Evolutionary conservation across 139 green algal species (phyloP).

Genomic region (Spirogloea muscicola): DNA sequence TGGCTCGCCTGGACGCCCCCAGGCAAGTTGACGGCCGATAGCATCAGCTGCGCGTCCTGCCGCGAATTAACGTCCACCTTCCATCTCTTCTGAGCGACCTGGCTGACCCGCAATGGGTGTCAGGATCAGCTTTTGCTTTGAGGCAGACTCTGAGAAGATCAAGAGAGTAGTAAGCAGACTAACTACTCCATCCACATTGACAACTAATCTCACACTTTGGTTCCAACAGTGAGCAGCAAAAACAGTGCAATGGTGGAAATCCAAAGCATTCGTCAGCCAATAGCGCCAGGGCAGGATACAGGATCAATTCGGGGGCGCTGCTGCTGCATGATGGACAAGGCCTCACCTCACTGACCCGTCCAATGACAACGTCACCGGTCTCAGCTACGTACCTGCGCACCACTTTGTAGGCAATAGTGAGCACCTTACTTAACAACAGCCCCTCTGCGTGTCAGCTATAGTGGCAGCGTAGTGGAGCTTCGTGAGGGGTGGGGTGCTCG

Average conservation of each 20-base stretch:
- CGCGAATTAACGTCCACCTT: slow-evolving; percentile 66
- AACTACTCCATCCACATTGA: neutral
- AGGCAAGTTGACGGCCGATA: slow-evolving; percentile 82
- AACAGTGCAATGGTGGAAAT: neutral
- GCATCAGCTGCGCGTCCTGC: slow-evolving; percentile 67
- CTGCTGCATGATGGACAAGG: neutral
- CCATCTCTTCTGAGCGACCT: slow-evolving; percentile 75
- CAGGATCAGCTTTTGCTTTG: neutral
- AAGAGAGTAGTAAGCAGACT: neutral
- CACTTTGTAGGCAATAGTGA: too few species aligned
- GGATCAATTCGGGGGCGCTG: neutral
- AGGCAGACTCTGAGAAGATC: neutral
- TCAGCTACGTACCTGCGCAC: slow-evolving; percentile 21
- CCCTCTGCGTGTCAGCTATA: too few species aligned
- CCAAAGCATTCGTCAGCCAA: neutral
- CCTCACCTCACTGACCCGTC: slow-evolving; percentile 10
- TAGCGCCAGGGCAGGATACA: neutral
- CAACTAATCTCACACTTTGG: neutral
- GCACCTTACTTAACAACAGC: too few species aligned
- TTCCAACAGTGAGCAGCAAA: neutral
- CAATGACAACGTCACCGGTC: slow-evolving; percentile 28
- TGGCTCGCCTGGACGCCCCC: slow-evolving; percentile 57
- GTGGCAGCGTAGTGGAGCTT: too few species aligned
- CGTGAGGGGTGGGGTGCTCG: too few species aligned
- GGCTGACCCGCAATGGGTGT: neutral